Evolutionary conservation across 2,329 filamentous ascomycete species (phyloP).

Genomic region (Emergomyces africanus): DNA sequence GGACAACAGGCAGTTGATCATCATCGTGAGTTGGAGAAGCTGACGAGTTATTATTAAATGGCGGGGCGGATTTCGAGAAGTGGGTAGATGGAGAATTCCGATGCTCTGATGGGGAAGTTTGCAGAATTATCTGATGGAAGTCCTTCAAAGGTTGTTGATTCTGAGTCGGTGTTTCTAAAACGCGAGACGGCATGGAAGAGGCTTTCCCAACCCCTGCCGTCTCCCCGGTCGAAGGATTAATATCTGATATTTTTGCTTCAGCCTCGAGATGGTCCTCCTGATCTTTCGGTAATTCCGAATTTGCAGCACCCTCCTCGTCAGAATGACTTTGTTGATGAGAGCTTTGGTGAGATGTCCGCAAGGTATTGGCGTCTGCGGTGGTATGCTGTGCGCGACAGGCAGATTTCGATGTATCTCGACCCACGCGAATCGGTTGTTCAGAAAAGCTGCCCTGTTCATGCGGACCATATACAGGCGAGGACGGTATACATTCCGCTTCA

Average conservation of each 20-base stretch:
- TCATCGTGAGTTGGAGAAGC: conserved; percentile 22
- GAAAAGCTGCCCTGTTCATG: neutral
- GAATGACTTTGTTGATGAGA: neutral
- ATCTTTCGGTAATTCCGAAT: neutral
- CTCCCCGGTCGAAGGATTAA: neutral
- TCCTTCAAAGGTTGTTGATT: conserved; percentile 10
- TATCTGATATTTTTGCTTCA: neutral
- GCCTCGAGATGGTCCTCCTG: neutral
- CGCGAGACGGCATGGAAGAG: conserved; percentile 27
- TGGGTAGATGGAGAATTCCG: conserved; percentile 1
- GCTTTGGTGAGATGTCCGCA: neutral
- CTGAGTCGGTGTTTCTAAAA: conserved; percentile 29
- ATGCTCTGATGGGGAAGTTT: conserved; percentile 24
- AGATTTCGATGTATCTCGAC: neutral
- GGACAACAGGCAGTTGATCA: conserved; percentile 23
- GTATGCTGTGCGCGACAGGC: neutral
- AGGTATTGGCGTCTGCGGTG: neutral
- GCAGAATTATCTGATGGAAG: conserved; percentile 19
- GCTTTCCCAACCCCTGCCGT: conserved; percentile 13
- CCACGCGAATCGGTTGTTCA: neutral
- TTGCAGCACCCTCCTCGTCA: neutral
- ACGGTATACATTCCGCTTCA: neutral
- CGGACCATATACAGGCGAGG: neutral
- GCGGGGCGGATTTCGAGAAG: neutral
- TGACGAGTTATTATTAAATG: conserved; percentile 11